Conservation (phyloP, 257 asterid genomes). For the Salvia splendens region DNA sequence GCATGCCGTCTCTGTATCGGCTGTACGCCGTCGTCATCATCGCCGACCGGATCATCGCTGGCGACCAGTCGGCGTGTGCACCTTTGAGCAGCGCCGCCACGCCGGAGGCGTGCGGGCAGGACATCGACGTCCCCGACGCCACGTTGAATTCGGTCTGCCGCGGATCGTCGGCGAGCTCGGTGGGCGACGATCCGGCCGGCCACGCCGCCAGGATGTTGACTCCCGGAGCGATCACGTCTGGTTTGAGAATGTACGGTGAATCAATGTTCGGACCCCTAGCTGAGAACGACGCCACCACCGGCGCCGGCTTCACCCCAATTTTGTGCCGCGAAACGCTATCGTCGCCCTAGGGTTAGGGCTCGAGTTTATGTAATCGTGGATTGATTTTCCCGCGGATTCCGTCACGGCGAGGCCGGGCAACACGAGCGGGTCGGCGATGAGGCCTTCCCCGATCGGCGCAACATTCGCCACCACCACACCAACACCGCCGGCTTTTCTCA, state of each 20-base stretch:
- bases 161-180: slow-evolving; percentile 52
- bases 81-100: slow-evolving; percentile 81
- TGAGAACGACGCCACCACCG: slow-evolving; percentile 85
- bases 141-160: slow-evolving; percentile 68
- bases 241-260: slow-evolving; percentile 56
- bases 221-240: slow-evolving; percentile 87
- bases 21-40: slow-evolving; percentile 82
- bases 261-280: slow-evolving; percentile 73
- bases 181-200: slow-evolving; percentile 70
- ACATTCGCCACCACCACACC: slow-evolving; percentile 79
- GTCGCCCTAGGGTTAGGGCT: slow-evolving; percentile 54
- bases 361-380: slow-evolving; percentile 56
- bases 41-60: slow-evolving; percentile 90
- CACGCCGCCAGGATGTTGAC: slow-evolving; percentile 90
- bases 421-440: slow-evolving; percentile 71
- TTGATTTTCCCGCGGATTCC: slow-evolving; percentile 43
- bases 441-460: slow-evolving; percentile 80
- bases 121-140: slow-evolving; percentile 87
- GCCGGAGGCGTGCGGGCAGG: slow-evolving; percentile 90
- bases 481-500: slow-evolving; percentile 64
- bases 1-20: slow-evolving; percentile 47
- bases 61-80: slow-evolving; percentile 91
- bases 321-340: slow-evolving; percentile 65
- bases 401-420: slow-evolving; percentile 69
- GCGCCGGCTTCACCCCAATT: slow-evolving; percentile 68